Conservation (phyloP, 805 yeast genomes). For the Nakazawaea molendinolei region DNA sequence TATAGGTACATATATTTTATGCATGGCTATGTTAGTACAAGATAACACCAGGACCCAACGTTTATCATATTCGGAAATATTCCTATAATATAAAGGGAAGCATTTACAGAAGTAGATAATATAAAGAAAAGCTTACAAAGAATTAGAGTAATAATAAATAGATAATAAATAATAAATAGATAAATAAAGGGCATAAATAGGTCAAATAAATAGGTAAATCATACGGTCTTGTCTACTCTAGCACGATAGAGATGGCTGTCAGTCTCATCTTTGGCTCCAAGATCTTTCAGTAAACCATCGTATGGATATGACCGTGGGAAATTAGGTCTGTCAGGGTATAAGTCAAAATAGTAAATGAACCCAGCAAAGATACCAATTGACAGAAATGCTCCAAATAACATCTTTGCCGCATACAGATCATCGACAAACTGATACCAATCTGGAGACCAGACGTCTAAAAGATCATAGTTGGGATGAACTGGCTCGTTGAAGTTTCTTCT, state of each 20-base stretch:
- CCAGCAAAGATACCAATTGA: conserved; percentile 25
- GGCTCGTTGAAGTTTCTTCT: conserved; percentile 76
- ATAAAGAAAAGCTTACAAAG: not conserved
- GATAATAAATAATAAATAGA: conserved; percentile 10
- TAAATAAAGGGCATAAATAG: conserved; percentile 1
- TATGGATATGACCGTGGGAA: conserved; percentile 70
- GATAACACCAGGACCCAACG: too few species aligned
- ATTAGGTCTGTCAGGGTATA: conserved; percentile 63
- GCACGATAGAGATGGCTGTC: conserved; percentile 34
- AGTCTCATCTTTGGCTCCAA: conserved; percentile 55
- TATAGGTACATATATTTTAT: too few species aligned
- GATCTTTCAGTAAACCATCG: conserved; percentile 67
- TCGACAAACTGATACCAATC: conserved; percentile 58
- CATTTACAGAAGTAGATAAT: not conserved
- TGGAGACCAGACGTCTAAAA: conserved; percentile 82
- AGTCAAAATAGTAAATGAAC: conserved; percentile 42
- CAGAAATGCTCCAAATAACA: conserved; percentile 54
- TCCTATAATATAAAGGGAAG: not conserved
- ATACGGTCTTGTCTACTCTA: conserved; percentile 30
- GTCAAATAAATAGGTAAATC: conserved; percentile 5
- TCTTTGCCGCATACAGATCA: conserved; percentile 54
- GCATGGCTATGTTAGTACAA: too few species aligned
- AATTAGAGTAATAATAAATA: conserved; percentile 8
- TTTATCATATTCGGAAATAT: too few species aligned
- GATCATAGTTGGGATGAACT: conserved; percentile 63